Evolutionary conservation across 305 asterid genomes (phyloP).

Genomic region (Solanum hybrid): DNA sequence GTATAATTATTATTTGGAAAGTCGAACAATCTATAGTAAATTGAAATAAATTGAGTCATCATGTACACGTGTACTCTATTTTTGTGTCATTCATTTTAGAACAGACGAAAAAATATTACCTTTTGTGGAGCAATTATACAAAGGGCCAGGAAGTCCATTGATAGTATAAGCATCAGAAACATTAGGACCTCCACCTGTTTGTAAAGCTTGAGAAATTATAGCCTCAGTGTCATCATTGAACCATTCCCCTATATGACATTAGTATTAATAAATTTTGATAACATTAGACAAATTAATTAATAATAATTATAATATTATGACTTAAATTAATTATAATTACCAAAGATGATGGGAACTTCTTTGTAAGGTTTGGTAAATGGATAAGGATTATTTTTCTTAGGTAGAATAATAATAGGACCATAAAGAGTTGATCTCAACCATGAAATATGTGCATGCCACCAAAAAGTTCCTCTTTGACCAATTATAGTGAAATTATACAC

Average conservation of each 20-base stretch:
- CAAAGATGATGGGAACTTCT: constrained; percentile 32
- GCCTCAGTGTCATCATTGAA: constrained; percentile 27
- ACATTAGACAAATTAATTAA: neutral
- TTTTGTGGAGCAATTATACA: constrained; percentile 27
- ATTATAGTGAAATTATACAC: constrained; percentile 46
- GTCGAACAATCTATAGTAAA: neutral
- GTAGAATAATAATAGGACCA: neutral
- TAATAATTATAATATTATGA: neutral
- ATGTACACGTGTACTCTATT: neutral
- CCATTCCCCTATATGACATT: constrained; percentile 24
- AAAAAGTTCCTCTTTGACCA: constrained; percentile 39
- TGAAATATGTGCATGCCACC: neutral
- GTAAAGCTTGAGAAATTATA: constrained; percentile 22
- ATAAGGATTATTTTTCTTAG: neutral
- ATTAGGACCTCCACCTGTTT: constrained; percentile 30
- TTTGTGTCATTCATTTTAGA: neutral
- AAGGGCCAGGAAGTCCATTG: neutral
- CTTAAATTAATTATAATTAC: constrained; percentile 1
- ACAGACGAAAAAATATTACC: neutral
- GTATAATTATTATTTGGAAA: neutral
- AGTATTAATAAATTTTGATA: neutral
- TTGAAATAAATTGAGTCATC: neutral
- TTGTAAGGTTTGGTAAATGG: constrained; percentile 6
- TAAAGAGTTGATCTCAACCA: neutral
- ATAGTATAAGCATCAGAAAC: neutral